phyloP scores from a whole-genome alignment of 208 protist genomes.

The Trypanosomatidae sp. region DNA sequence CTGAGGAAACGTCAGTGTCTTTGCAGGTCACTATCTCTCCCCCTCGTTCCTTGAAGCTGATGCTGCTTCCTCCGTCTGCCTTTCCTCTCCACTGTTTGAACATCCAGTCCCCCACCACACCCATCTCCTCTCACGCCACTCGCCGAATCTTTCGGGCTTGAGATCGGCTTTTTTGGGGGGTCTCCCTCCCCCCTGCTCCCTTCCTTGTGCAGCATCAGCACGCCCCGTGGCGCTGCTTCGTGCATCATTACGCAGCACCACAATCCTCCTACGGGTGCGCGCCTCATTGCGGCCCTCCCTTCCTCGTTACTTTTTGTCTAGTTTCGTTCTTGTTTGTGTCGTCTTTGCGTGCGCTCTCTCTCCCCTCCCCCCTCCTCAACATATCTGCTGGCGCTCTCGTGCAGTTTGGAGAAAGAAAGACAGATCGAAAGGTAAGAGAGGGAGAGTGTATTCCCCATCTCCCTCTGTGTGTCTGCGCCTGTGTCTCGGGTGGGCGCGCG shows the following conservation, averaged over 20 bases:
- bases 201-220: not conserved
- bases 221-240: not conserved
- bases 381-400: not conserved
- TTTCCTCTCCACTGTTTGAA: not conserved
- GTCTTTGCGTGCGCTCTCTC: not conserved
- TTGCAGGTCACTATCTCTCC: constrained; percentile 5
- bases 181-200: not conserved
- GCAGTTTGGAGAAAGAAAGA: no score
- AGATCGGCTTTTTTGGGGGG: not conserved
- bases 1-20: not conserved
- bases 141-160: not conserved
- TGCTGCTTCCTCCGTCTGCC: not conserved
- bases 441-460: no score
- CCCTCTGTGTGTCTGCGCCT: not conserved
- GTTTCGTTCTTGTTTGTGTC: not conserved
- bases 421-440: no score
- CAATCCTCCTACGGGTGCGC: not conserved
- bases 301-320: not conserved
- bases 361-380: not conserved
- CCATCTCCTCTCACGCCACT: not conserved
- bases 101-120: not conserved
- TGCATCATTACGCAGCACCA: not conserved
- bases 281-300: not conserved
- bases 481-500: not conserved
- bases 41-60: not conserved